These are phyloP conservation scores for Exophiala lecanii-corni DNA, from an alignment of 2,329 filamentous ascomycete species.

Conservation along the genomic window DNA sequence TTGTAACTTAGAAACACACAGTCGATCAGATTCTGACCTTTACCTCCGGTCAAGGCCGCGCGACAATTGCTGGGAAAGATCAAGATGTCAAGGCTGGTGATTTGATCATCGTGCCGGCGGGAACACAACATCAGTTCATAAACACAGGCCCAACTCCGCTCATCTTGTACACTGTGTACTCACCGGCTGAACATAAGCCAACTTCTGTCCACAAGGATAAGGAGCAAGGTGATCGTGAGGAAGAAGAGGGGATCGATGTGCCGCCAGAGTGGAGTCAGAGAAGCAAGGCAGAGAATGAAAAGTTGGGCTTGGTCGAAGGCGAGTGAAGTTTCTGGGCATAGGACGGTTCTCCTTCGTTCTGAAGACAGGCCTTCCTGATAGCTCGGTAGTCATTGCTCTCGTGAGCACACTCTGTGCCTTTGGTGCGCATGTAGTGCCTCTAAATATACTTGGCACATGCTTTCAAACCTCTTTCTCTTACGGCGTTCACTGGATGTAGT, in stretches of 20 bases:
- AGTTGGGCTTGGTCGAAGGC: constrained; percentile 50
- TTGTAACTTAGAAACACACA: constrained; percentile 49
- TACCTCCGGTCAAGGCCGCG: constrained; percentile 54
- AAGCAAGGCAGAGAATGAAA: constrained; percentile 56
- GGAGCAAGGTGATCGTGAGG: constrained; percentile 58
- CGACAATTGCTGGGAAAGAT: constrained; percentile 56
- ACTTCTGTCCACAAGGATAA: constrained; percentile 59
- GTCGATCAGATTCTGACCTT: constrained; percentile 64
- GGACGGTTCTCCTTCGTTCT: no score
- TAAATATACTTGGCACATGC: no score
- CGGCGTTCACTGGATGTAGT: no score
- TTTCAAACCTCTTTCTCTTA: no score
- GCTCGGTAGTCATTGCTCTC: no score
- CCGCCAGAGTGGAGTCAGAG: constrained; percentile 56
- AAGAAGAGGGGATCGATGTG: constrained; percentile 58
- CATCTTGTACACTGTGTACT: constrained; percentile 60
- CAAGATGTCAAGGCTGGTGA: constrained; percentile 56
- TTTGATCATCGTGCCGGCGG: constrained; percentile 59
- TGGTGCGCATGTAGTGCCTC: no score
- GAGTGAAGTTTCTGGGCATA: no score
- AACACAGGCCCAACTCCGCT: constrained; percentile 57
- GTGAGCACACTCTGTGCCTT: no score
- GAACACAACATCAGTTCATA: constrained; percentile 62
- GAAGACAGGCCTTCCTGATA: no score
- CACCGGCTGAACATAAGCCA: constrained; percentile 58